phyloP scores from a whole-genome alignment of 768 basidiomycete genomes.

The Obba rivulosa region DNA sequence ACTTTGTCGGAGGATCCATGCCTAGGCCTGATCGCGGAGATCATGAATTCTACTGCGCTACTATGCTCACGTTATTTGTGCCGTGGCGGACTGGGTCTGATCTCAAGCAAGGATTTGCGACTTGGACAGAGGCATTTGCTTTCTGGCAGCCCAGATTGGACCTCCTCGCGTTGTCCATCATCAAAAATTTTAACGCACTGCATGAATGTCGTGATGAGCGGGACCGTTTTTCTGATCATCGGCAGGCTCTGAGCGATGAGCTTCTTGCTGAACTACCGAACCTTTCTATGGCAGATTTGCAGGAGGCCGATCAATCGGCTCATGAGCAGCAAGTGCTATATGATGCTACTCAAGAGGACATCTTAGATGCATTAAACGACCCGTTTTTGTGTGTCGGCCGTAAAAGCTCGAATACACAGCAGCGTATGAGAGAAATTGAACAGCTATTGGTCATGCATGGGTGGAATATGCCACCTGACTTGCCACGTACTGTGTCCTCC shows the following conservation, averaged over 20 bases:
- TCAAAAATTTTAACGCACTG: constrained; percentile 3
- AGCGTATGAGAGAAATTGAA: too few relatives aligned
- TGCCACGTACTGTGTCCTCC: too few relatives aligned
- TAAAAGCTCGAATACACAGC: too few relatives aligned
- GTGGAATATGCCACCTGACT: too few relatives aligned
- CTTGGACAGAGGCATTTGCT: constrained; percentile 3
- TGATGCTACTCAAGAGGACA: too few relatives aligned
- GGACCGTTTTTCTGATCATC: constrained; percentile 1
- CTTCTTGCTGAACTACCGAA: too few relatives aligned
- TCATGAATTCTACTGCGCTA: constrained; percentile 26
- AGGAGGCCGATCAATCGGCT: too few relatives aligned
- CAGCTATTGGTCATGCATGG: too few relatives aligned
- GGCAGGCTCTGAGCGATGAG: neutral
- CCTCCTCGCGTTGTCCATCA: neutral
- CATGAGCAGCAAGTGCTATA: too few relatives aligned
- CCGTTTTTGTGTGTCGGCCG: too few relatives aligned
- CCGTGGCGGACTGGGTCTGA: constrained; percentile 28
- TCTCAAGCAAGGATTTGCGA: constrained; percentile 15
- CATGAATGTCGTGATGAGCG: constrained; percentile 9
- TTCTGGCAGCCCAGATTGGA: neutral
- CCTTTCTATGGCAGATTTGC: too few relatives aligned
- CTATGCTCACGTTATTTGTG: constrained; percentile 30
- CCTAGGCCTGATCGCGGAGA: constrained; percentile 28
- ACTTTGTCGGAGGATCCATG: constrained; percentile 25
- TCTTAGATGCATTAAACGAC: too few relatives aligned